Evolutionary conservation across 1,284 basidiomycete species (phyloP).

Genomic region (Agaricales sp.): DNA sequence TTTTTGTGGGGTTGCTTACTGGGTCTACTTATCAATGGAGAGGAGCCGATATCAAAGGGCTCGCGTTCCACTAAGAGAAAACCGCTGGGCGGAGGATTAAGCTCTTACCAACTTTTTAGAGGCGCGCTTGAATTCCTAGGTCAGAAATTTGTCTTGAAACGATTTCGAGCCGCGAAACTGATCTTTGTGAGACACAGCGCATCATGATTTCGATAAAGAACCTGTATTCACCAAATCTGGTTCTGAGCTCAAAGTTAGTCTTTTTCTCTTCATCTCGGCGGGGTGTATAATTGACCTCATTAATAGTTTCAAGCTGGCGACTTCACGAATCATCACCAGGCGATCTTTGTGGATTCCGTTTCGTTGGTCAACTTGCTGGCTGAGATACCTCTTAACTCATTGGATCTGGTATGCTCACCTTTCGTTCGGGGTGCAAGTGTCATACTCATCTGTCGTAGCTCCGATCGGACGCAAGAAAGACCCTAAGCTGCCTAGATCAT

Average conservation of each 20-base stretch:
- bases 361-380: slow-evolving; percentile 79
- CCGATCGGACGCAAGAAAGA: slow-evolving; percentile 63
- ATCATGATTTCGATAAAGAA: slow-evolving; percentile 57
- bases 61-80: slow-evolving; percentile 26
- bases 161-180: slow-evolving; percentile 4
- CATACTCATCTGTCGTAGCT: slow-evolving; percentile 35
- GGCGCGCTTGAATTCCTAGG: slow-evolving; percentile 73
- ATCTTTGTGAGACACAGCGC: slow-evolving; percentile 46
- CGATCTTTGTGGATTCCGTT: slow-evolving; percentile 73
- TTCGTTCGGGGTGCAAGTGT: too few species aligned
- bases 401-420: slow-evolving; percentile 47
- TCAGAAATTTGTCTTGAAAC: too few species aligned
- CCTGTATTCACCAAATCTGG: slow-evolving; percentile 54
- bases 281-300: slow-evolving; percentile 5
- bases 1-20: slow-evolving; percentile 65
- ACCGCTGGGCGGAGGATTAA: slow-evolving; percentile 62
- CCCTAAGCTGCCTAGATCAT: slow-evolving; percentile 51
- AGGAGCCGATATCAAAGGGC: slow-evolving; percentile 33
- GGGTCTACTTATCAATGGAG: slow-evolving; percentile 64
- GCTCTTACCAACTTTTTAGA: slow-evolving; percentile 82
- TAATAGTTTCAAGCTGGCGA: slow-evolving; percentile 46
- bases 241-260: too few species aligned
- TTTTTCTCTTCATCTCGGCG: slow-evolving; percentile 8
- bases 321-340: slow-evolving; percentile 36
- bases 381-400: slow-evolving; percentile 59